phyloP scores from a whole-genome alignment of 805 yeast genomes.

The Candida peoriensis region DNA sequence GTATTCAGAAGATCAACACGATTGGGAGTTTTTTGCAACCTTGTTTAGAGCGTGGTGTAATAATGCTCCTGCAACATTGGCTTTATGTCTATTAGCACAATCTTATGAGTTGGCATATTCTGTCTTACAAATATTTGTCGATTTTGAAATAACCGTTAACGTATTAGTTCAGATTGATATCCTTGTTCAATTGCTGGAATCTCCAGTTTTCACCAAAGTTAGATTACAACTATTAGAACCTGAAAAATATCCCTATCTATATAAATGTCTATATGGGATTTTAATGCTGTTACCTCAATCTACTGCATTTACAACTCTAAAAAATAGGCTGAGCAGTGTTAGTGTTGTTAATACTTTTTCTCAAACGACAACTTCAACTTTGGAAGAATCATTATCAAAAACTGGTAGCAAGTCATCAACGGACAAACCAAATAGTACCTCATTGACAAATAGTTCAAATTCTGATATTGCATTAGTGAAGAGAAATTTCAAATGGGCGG shows the following conservation, averaged over 20 bases:
- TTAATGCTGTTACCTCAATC: slow-evolving; percentile 94
- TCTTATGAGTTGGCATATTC: slow-evolving; percentile 83
- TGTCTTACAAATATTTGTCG: slow-evolving; percentile 76
- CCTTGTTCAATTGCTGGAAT: slow-evolving; percentile 82
- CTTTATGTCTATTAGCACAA: slow-evolving; percentile 80
- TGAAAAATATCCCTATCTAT: slow-evolving; percentile 69
- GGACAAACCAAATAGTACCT: background rate
- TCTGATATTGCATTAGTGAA: slow-evolving; percentile 13
- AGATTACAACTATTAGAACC: slow-evolving; percentile 89
- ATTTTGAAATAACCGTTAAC: slow-evolving; percentile 74
- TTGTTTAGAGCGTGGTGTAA: slow-evolving; percentile 89
- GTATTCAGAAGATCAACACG: slow-evolving; percentile 55
- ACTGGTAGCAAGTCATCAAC: background rate
- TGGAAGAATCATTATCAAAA: background rate
- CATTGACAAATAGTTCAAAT: too few species aligned
- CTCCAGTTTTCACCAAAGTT: slow-evolving; percentile 85
- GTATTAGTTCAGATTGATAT: slow-evolving; percentile 84
- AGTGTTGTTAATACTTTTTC: slow-evolving; percentile 30
- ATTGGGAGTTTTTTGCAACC: slow-evolving; percentile 64
- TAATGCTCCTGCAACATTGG: slow-evolving; percentile 82
- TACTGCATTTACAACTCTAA: slow-evolving; percentile 76
- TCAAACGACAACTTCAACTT: slow-evolving; percentile 6
- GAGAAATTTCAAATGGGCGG: slow-evolving; percentile 32
- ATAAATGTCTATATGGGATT: slow-evolving; percentile 86
- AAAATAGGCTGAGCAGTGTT: slow-evolving; percentile 57